A percentile compares a stretch with the other conserved stretches of the same genome.
These are phyloP conservation scores for Fusarium tanahbumbuense DNA, from an alignment of 2,329 filamentous ascomycete genomes.

Conservation along the genomic window DNA sequence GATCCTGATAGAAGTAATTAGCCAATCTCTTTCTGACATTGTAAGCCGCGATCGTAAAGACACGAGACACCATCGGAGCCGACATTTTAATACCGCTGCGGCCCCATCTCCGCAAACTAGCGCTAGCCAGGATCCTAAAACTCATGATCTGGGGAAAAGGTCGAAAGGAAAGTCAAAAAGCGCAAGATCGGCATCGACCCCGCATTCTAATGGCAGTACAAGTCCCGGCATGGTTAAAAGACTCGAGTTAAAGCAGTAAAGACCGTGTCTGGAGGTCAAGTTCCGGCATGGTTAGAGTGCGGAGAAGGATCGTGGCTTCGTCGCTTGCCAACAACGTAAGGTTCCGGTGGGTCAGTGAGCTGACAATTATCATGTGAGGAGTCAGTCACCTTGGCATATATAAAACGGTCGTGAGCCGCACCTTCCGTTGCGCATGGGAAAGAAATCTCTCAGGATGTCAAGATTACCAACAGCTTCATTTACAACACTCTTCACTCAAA, in stretches of 20 bases:
- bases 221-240: neutral
- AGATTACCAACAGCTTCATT: neutral
- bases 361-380: conserved; percentile 31
- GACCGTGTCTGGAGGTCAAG: neutral
- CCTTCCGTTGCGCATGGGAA: neutral
- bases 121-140: conserved; percentile 6
- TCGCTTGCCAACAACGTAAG: neutral
- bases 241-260: neutral
- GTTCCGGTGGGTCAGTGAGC: conserved; percentile 28
- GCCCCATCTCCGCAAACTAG: conserved; percentile 17
- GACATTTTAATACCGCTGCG: neutral
- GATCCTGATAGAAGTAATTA: too few species aligned
- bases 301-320: conserved; percentile 8
- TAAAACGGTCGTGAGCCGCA: conserved; percentile 13
- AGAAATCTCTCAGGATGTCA: neutral
- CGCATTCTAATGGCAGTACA: conserved; percentile 5
- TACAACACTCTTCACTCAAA: neutral
- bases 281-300: neutral
- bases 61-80: conserved; percentile 10
- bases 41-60: neutral
- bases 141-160: conserved; percentile 5
- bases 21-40: too few species aligned
- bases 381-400: conserved; percentile 6
- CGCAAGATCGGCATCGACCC: conserved; percentile 27
- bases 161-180: conserved; percentile 9